Evolutionary conservation across 106 monocot genomes (phyloP).

Genomic region (Dendrobium chrysotoxum): DNA sequence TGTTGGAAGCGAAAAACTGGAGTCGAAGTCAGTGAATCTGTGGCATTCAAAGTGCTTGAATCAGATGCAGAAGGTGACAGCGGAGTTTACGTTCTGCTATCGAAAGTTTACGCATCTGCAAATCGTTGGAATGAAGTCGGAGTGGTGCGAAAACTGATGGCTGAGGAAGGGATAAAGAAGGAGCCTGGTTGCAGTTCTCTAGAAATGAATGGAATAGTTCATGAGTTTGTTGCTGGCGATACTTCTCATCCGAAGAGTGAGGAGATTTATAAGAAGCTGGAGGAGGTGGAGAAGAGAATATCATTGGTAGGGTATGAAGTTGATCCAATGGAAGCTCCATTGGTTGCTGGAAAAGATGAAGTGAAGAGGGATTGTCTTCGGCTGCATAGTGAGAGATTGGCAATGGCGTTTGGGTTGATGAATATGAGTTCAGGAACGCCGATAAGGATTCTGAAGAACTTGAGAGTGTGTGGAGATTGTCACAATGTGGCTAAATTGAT

Average conservation of each 20-base stretch:
- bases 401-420: slow-evolving; percentile 61
- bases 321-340: slow-evolving; percentile 38
- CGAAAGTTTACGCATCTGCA: slow-evolving; percentile 56
- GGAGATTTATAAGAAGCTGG: slow-evolving; percentile 43
- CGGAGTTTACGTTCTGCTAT: slow-evolving; percentile 55
- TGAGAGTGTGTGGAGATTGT: slow-evolving; percentile 66
- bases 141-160: slow-evolving; percentile 50
- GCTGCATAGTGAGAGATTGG: slow-evolving; percentile 65
- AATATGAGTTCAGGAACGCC: slow-evolving; percentile 23
- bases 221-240: slow-evolving; percentile 68
- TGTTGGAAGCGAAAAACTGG: slow-evolving; percentile 41
- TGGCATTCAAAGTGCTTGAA: slow-evolving; percentile 36
- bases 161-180: slow-evolving; percentile 48
- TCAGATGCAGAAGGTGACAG: slow-evolving; percentile 27
- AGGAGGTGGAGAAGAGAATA: slow-evolving; percentile 26
- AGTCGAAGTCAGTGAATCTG: slow-evolving; percentile 26
- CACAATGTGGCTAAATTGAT: slow-evolving; percentile 56
- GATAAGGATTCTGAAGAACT: slow-evolving; percentile 62
- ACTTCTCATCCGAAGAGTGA: slow-evolving; percentile 42
- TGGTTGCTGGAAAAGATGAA: slow-evolving; percentile 29
- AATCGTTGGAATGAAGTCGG: slow-evolving; percentile 66
- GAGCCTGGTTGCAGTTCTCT: slow-evolving; percentile 72
- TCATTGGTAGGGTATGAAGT: slow-evolving; percentile 31
- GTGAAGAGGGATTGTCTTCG: slow-evolving; percentile 29
- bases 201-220: slow-evolving; percentile 56